A percentile compares a stretch with the other conserved stretches of the same genome.
These are phyloP conservation scores for Quercus rubra DNA, from an alignment of 306 rosid species.

Conservation along the genomic window DNA sequence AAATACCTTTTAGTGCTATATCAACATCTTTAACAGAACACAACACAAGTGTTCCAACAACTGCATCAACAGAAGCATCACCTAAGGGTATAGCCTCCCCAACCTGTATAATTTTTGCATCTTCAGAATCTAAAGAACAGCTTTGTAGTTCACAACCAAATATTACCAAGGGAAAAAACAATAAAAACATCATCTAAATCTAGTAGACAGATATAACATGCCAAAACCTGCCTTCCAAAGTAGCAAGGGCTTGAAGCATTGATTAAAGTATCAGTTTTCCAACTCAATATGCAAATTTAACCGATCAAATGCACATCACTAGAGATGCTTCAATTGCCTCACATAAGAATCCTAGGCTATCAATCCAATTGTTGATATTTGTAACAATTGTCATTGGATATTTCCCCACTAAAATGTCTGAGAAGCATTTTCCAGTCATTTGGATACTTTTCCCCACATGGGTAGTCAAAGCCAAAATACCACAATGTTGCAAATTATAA, in stretches of 20 bases:
- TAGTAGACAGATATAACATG: background rate
- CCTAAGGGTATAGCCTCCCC: conserved; percentile 82
- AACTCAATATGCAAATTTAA: background rate
- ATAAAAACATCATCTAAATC: background rate
- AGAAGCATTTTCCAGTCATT: background rate
- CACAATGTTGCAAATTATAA: background rate
- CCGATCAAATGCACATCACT: background rate
- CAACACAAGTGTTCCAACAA: conserved; percentile 89
- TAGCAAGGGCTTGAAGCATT: background rate
- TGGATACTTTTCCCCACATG: background rate
- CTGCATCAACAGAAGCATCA: conserved; percentile 93
- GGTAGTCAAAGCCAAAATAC: background rate
- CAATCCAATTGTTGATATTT: background rate
- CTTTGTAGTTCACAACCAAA: background rate
- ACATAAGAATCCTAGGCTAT: background rate
- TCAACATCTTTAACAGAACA: conserved; percentile 85
- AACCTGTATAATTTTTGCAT: conserved; percentile 39
- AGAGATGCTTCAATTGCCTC: background rate
- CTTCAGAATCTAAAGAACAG: conserved; percentile 20
- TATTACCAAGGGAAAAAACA: background rate
- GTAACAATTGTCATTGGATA: background rate
- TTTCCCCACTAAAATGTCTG: background rate
- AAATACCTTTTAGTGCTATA: conserved; percentile 58
- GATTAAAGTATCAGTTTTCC: background rate
- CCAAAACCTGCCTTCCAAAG: conserved; percentile 1